Evolutionary conservation across 163 green algal species (phyloP).

Genomic region (Trebouxiophyceae sp.): DNA sequence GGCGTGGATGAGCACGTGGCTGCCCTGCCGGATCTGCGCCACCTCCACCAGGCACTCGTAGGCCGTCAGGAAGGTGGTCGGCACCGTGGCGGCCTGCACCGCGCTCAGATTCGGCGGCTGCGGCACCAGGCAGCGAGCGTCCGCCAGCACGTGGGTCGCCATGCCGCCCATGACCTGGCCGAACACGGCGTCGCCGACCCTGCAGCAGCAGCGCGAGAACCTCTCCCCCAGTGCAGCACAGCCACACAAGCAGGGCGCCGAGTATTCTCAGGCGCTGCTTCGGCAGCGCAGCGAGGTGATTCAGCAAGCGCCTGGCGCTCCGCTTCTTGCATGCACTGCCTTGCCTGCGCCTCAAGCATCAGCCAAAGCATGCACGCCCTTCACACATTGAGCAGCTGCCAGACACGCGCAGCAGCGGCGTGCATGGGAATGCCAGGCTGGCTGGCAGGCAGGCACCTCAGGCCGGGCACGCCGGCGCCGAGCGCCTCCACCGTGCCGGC

Average conservation of each 20-base stretch:
- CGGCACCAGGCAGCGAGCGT: constrained; percentile 30
- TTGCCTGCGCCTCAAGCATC: too few species aligned
- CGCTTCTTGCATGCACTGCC: too few species aligned
- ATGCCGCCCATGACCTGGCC: constrained; percentile 35
- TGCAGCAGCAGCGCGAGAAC: constrained; percentile 1
- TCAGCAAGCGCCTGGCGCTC: too few species aligned
- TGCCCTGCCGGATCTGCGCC: not conserved
- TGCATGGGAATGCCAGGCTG: too few species aligned
- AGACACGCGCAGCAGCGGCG: too few species aligned
- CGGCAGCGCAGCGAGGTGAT: too few species aligned
- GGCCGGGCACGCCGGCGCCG: constrained; percentile 12
- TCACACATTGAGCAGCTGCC: too few species aligned
- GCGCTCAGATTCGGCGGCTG: constrained; percentile 35
- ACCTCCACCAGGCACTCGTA: constrained; percentile 11
- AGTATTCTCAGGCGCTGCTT: too few species aligned
- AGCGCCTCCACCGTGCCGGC: constrained; percentile 43
- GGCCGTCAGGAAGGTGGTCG: constrained; percentile 43
- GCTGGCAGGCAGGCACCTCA: too few species aligned
- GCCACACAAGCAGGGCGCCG: too few species aligned
- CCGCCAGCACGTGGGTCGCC: constrained; percentile 37
- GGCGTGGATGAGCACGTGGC: constrained; percentile 24
- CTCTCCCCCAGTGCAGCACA: not conserved
- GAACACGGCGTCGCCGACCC: constrained; percentile 42
- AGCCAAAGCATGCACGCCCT: too few species aligned
- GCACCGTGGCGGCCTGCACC: constrained; percentile 34